Evolutionary conservation across 495 filamentous ascomycete species (phyloP), one percentile per base, ranked within the genome.

Genomic region (Aspergillus indologenus): DNA sequence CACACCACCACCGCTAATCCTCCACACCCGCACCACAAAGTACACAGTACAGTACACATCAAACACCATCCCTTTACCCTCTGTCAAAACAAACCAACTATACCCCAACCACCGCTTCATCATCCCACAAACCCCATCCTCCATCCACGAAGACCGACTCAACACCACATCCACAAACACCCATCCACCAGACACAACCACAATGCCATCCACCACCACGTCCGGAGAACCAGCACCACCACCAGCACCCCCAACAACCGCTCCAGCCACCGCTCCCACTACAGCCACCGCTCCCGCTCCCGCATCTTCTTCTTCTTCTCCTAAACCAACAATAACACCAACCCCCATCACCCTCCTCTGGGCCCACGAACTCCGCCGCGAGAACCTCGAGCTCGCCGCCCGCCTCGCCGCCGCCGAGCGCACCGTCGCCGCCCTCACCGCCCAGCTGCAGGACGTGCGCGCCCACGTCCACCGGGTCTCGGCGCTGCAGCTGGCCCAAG

Each of bases 321-420:
- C 51, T 53, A 11, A 12, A 45, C 44, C 46, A 54, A 26, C 31
- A 7, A 47, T 47, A 45, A 20, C 60, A 29, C 44, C 44, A 29
- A 49, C 43, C 53, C 44, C 65, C 29, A 24, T 50, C 56, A 53
- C 67, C 4, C 62, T 74, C 34, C 68, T 76, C 46, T 75, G 72
- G 72, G 67, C 67, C 8, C 64, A 72, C 54, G 60, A 75, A 56
- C 58, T 75, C 23, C 69, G 67, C 12, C 69, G 69, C 17, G 68
- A 76, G 61, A 69, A 74, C 56, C 50, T 68, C 56, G 61, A 67
- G 12, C 60, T 73, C 21, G 48, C 61, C 21, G 52, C 65, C 6
- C 47, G 57, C 3, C 61, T 69, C 47, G 9, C 54, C 19, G 54
- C 60, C 6, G 48, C 54, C 2, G 34, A 40, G 12, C 2, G 7